Evolutionary conservation across 495 filamentous ascomycete genomes (phyloP).

Genomic region (Penicillium atrosanguineum): DNA sequence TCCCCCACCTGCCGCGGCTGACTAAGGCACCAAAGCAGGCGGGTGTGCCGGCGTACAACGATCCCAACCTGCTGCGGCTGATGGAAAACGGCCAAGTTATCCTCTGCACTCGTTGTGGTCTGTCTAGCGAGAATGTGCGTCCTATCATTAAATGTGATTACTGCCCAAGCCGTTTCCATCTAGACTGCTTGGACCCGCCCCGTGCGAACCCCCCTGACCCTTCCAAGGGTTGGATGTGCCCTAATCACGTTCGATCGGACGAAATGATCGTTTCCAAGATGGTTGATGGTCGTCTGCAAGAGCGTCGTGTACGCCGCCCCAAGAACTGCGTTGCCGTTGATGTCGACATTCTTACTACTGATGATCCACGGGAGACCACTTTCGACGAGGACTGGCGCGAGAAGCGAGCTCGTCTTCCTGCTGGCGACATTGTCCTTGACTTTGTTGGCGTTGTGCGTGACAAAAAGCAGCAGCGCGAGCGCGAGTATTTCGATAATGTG

Average conservation of each 20-base stretch:
- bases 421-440: slow-evolving; percentile 20
- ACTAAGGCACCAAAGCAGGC: slow-evolving; percentile 23
- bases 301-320: slow-evolving; percentile 54
- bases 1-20: slow-evolving; percentile 30
- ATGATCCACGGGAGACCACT: slow-evolving; percentile 11
- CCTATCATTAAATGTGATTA: slow-evolving; percentile 78
- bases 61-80: slow-evolving; percentile 52
- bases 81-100: slow-evolving; percentile 64
- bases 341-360: slow-evolving; percentile 9
- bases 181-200: slow-evolving; percentile 88
- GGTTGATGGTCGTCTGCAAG: slow-evolving; percentile 46
- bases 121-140: slow-evolving; percentile 51
- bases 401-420: slow-evolving; percentile 10
- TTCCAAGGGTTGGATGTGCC: slow-evolving; percentile 79
- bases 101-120: slow-evolving; percentile 69
- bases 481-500: slow-evolving; percentile 1
- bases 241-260: slow-evolving; percentile 73
- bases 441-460: slow-evolving; percentile 21
- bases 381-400: slow-evolving; percentile 25
- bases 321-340: slow-evolving; percentile 24
- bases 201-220: slow-evolving; percentile 68
- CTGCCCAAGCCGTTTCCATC: slow-evolving; percentile 79
- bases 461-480: slow-evolving; percentile 1
- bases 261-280: slow-evolving; percentile 38
- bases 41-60: slow-evolving; percentile 17